Percentiles rank a stretch among this genome's conserved stretches.
phyloP scores from a whole-genome alignment of 2,329 filamentous ascomycete species.

The Monosporascus sp. region DNA sequence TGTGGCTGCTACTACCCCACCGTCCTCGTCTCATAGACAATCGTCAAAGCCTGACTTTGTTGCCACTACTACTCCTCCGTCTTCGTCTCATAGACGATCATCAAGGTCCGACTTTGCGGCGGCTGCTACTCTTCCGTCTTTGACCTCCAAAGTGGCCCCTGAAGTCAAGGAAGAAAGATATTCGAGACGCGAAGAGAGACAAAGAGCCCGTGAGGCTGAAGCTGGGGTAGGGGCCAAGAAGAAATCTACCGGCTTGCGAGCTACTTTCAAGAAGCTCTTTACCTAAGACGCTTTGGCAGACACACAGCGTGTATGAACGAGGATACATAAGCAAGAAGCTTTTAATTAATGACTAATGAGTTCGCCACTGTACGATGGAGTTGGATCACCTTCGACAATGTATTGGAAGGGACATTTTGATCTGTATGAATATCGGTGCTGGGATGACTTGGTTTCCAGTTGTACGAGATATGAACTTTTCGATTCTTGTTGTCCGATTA shows the following conservation, averaged over 20 bases:
- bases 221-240: constrained; percentile 24
- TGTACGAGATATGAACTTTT: not conserved
- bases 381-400: not conserved
- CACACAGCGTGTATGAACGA: not conserved
- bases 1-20: constrained; percentile 8
- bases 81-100: no score
- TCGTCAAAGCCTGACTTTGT: constrained; percentile 10
- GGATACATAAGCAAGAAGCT: not conserved
- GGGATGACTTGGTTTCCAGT: not conserved
- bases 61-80: not conserved
- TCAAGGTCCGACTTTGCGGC: constrained; percentile 1
- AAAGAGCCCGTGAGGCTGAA: constrained; percentile 19
- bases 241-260: constrained; percentile 28
- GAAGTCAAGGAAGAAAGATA: constrained; percentile 27
- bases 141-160: constrained; percentile 8
- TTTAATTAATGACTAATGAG: not conserved
- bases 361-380: not conserved
- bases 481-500: not conserved
- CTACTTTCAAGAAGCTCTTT: constrained; percentile 33
- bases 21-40: constrained; percentile 8
- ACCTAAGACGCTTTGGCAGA: constrained; percentile 8
- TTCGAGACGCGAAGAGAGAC: constrained; percentile 29
- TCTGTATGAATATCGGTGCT: not conserved
- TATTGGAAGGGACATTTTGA: not conserved
- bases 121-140: constrained; percentile 10